Base-by-base conservation (phyloP, 2,329 filamentous ascomycete genomes). In the Aspergillus sp. region DNA sequence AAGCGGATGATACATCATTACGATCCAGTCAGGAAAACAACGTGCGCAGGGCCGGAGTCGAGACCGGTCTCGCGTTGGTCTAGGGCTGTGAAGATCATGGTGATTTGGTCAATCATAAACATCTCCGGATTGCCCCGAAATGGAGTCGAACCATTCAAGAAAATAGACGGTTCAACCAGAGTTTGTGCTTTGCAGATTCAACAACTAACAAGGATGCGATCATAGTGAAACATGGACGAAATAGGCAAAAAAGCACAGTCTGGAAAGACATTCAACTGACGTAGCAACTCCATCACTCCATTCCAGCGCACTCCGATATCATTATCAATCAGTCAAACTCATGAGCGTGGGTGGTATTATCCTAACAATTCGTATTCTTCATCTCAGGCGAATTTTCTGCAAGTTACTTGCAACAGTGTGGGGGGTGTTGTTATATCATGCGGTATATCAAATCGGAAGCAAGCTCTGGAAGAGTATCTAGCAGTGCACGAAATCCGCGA, bases 391-490 rank as follows among this genome's bases (percentile, higher is more conserved):
- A 5, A 12, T 20, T 22, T n/a, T 24, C n/a, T 22, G 39, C 20
- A 4, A 32, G 30, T 7, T 9, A 22, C 30, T 18, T n/a, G 39
- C n/a, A 18, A 39, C 13, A 38, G 22, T 26, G 34, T 15, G 34
- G 26, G 15, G 24, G 5, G 50, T 30, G 26, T 56, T 59, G 56
- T 58, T 72, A 75, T 71, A 76, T 75, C 72, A 76, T 71, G 24
- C 73, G 71, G 59, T 74, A 77, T 26, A 77, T 71, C 62, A 77
- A 64, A 64, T 76, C 74, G 34, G 73, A 75, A 20, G 73, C 74
- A 64, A 77, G 62, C 60, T 77, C 74, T 1, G 73, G 70, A 34
- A 70, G 71, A 43, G 63, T 62, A 54, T 77, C 74, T 50, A 77
- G 48, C 49, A 77, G 61, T 5, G 69, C 67, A 18, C 72, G 68